Evolutionary conservation across 78 protist species (phyloP).

Genomic region (Creolimax fragrantissima): DNA sequence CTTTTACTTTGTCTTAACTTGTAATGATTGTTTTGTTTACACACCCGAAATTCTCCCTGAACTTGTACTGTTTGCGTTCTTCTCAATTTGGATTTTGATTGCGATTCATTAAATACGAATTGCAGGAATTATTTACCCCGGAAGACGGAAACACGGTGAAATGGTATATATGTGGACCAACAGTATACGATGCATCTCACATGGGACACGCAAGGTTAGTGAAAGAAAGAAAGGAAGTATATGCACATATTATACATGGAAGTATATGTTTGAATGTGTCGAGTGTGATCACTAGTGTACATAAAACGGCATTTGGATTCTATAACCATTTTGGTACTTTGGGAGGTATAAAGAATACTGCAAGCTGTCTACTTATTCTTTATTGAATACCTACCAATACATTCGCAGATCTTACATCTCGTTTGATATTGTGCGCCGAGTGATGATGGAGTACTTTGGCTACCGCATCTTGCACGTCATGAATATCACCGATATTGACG

Average conservation of each 20-base stretch:
- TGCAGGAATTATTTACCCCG: conserved; percentile 26
- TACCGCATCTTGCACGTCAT: conserved; percentile 68
- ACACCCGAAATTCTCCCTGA: not conserved
- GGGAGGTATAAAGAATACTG: not conserved
- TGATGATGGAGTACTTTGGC: conserved; percentile 80
- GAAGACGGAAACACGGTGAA: not conserved
- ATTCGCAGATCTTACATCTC: conserved; percentile 73
- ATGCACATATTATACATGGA: no score
- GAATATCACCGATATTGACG: conserved; percentile 99
- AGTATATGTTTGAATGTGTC: not conserved
- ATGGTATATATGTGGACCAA: conserved; percentile 99
- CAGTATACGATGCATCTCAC: conserved; percentile 94
- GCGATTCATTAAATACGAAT: not conserved
- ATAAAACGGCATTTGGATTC: not conserved
- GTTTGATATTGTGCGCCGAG: conserved; percentile 89
- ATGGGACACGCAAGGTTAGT: conserved; percentile 87
- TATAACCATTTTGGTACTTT: no score
- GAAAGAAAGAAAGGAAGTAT: no score
- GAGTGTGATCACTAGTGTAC: not conserved
- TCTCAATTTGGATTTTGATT: not conserved
- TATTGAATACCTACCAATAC: not conserved
- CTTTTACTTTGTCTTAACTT: not conserved
- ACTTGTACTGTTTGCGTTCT: not conserved
- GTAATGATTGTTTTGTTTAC: not conserved
- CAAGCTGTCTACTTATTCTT: not conserved